A percentile compares a stretch with the other conserved stretches of the same genome.
Conservation (phyloP, 192 early-diverging fungal species). For the Coemansia asiatica region DNA sequence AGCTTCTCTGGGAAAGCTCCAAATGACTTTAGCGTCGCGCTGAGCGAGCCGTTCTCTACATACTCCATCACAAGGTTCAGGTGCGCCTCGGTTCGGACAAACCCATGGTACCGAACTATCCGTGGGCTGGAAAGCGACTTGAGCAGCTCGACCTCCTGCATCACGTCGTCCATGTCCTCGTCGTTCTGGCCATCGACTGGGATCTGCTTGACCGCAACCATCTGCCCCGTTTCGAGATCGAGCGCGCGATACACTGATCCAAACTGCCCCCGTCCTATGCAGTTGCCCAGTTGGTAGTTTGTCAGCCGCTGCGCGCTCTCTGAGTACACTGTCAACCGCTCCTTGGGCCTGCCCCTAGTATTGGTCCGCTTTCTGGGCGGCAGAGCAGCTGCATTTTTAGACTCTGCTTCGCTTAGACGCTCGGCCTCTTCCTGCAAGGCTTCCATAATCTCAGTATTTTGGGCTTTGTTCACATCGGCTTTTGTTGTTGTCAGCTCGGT, state of each 20-base stretch:
- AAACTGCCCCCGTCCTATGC: slow-evolving; percentile 88
- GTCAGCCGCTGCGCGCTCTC: slow-evolving; percentile 34
- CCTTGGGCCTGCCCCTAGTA: slow-evolving; percentile 35
- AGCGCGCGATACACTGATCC: slow-evolving; percentile 86
- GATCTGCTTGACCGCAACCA: slow-evolving; percentile 87
- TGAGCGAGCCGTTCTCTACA: slow-evolving; percentile 91
- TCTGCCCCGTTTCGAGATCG: slow-evolving; percentile 75
- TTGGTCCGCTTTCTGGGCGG: slow-evolving; percentile 26
- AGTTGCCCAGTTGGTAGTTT: slow-evolving; percentile 77
- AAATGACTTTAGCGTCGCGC: slow-evolving; percentile 82
- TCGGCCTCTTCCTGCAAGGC: background rate
- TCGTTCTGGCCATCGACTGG: slow-evolving; percentile 67
- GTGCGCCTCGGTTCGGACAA: slow-evolving; percentile 67
- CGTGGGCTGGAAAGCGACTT: slow-evolving; percentile 82
- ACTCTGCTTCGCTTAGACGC: background rate
- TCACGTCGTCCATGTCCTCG: slow-evolving; percentile 72
- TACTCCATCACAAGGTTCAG: slow-evolving; percentile 87
- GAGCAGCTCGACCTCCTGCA: slow-evolving; percentile 84
- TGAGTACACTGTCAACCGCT: slow-evolving; percentile 55
- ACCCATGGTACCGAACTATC: slow-evolving; percentile 83
- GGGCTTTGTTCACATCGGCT: background rate
- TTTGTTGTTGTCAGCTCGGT: background rate
- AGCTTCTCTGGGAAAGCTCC: slow-evolving; percentile 89
- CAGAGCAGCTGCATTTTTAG: background rate
- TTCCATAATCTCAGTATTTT: background rate